Evolutionary conservation across 1,284 basidiomycete species (phyloP), one percentile per base, ranked within the genome.

Genomic region (Testicularia cyperi): DNA sequence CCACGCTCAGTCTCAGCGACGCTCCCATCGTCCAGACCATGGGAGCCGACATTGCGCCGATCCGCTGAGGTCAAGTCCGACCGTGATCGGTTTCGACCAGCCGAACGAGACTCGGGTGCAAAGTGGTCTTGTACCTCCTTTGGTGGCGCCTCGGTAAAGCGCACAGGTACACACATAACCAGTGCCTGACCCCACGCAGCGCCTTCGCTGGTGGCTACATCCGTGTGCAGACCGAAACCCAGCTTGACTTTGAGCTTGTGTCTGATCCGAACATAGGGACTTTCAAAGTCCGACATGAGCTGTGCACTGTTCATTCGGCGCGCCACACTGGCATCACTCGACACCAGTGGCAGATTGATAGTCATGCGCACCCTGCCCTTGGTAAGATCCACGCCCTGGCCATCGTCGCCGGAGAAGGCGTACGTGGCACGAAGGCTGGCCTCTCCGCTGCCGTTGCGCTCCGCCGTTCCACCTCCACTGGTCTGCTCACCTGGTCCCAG

Each of bases 241-340:
- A 76, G 55, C 48, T 76, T 76, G 38, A 76, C 74, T 38, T 73
- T 71, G 47, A 76, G 65, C 61, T 75, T 74, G 66, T 76, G 74
- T 20, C 72, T 60, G 27, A 75, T 41, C 16, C 72, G 65, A 14
- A 70, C 64, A 36, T 68, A 72, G 0, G 74, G 72, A 32, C 66
- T 70, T 25, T 76, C 74, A 49, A 69, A 76, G 54, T 76, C 74
- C 4, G 74, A 40, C 16, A 75, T 46, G 12, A 76, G 54, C 44
- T 68, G 71, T 10, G 67, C 52, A 15, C 61, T 57, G 9, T 53
- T 55, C 14, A 44, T 39, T 21, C 34, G 52, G 26, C 53, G 44
- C n/a, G 69, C 61, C 16, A 16, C 38, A 2, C 47, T 33, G 10
- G 45, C 29, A 23, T 54, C 47, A 26, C 48, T 58, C 10, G 70